phyloP scores from a whole-genome alignment of 495 filamentous ascomycete genomes.

The Tirmania nivea region DNA sequence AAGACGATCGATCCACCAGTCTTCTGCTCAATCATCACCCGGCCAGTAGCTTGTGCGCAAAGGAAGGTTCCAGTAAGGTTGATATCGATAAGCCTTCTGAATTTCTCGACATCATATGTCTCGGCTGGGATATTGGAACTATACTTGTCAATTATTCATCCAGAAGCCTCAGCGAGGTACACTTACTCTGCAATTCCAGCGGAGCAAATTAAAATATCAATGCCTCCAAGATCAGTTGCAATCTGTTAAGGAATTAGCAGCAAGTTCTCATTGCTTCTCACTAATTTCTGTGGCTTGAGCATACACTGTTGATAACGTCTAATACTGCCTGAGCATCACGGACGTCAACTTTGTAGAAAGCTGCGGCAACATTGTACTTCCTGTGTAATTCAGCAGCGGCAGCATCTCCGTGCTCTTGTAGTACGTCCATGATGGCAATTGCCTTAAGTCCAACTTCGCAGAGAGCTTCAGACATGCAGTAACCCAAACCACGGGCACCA shows the following conservation, averaged over 20 bases:
- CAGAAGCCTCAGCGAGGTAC: background rate
- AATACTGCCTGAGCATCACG: slow-evolving; percentile 42
- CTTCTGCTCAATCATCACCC: slow-evolving; percentile 39
- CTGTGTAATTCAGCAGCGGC: slow-evolving; percentile 42
- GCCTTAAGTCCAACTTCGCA: slow-evolving; percentile 51
- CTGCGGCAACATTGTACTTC: slow-evolving; percentile 44
- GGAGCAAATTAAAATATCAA: slow-evolving; percentile 60
- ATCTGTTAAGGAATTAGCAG: slow-evolving; percentile 6
- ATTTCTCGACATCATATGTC: slow-evolving; percentile 33
- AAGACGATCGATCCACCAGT: slow-evolving; percentile 34
- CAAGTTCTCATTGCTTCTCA: too few species aligned
- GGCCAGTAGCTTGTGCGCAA: slow-evolving; percentile 40
- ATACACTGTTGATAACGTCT: slow-evolving; percentile 27
- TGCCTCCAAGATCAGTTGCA: slow-evolving; percentile 35
- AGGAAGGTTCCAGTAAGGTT: slow-evolving; percentile 55
- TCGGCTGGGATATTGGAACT: slow-evolving; percentile 42
- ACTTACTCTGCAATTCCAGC: slow-evolving; percentile 63
- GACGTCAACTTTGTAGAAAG: slow-evolving; percentile 59
- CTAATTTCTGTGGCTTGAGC: background rate
- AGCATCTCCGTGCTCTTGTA: slow-evolving; percentile 47
- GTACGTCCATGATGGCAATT: slow-evolving; percentile 52
- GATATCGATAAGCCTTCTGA: slow-evolving; percentile 52
- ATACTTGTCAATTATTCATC: background rate
- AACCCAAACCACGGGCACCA: slow-evolving; percentile 54
- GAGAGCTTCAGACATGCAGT: slow-evolving; percentile 53